A percentile compares a stretch with the other conserved stretches of the same genome.
Evolutionary conservation across 2,329 filamentous ascomycete species (phyloP).

Genomic region (Periglandula ipomoeae): DNA sequence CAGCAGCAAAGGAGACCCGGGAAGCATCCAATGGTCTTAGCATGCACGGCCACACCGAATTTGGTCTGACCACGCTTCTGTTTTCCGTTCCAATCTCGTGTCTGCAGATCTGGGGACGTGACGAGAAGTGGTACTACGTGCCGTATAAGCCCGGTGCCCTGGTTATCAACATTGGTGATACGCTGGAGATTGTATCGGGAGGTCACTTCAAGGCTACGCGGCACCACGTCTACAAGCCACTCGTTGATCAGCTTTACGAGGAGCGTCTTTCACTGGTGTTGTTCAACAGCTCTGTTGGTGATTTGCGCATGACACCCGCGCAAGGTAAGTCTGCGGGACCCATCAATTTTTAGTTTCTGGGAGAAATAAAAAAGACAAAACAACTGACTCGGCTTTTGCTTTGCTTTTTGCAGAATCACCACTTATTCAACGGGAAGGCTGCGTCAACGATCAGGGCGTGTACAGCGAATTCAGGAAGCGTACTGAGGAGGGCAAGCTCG

Average conservation of each 20-base stretch:
- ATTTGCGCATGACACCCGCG: conserved; percentile 32
- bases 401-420: conserved; percentile 15
- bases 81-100: conserved; percentile 14
- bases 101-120: conserved; percentile 14
- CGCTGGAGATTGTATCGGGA: conserved; percentile 12
- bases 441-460: conserved; percentile 32
- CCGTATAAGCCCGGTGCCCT: conserved; percentile 14
- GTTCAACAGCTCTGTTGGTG: conserved; percentile 36
- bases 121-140: conserved; percentile 15
- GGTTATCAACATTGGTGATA: conserved; percentile 14
- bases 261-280: conserved; percentile 33
- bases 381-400: neutral
- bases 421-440: conserved; percentile 28
- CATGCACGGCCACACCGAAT: conserved; percentile 14
- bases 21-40: conserved; percentile 13
- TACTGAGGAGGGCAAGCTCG: conserved; percentile 28
- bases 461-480: conserved; percentile 36
- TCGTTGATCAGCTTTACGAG: conserved; percentile 16
- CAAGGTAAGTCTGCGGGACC: conserved; percentile 2
- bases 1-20: conserved; percentile 12
- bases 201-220: conserved; percentile 15
- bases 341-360: neutral
- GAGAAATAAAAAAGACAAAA: neutral
- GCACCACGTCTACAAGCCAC: conserved; percentile 13
- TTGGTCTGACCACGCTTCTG: conserved; percentile 11